Evolutionary conservation across 805 yeast species (phyloP).

Genomic region (Myxozyma sirexii): DNA sequence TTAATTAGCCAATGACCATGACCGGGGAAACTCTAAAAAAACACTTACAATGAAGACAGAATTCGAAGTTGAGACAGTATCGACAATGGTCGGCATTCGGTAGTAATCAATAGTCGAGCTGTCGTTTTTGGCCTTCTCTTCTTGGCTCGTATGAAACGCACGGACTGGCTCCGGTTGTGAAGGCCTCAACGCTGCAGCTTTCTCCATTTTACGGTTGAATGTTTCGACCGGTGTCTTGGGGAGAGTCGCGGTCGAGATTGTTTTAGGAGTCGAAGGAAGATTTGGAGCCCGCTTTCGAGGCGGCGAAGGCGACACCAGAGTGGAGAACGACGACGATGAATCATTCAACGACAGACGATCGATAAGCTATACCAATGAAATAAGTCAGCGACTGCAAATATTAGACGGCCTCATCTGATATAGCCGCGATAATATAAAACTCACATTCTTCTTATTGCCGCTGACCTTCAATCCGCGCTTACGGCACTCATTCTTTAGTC

Average conservation of each 20-base stretch:
- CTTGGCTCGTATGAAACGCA: slow-evolving; percentile 28
- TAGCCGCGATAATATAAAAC: too few species aligned
- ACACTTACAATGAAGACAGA: slow-evolving; percentile 32
- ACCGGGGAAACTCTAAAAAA: too few species aligned
- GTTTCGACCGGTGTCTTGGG: slow-evolving; percentile 5
- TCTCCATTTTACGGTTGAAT: neutral
- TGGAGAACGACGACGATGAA: slow-evolving; percentile 20
- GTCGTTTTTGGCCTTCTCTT: slow-evolving; percentile 41
- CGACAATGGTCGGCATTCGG: slow-evolving; percentile 38
- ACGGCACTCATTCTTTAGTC: slow-evolving; percentile 31
- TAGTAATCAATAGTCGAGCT: slow-evolving; percentile 44
- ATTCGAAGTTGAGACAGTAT: neutral
- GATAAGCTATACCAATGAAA: slow-evolving; percentile 31
- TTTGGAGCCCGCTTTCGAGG: neutral
- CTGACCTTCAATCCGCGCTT: slow-evolving; percentile 35
- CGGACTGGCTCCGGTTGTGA: slow-evolving; percentile 6
- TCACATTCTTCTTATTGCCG: slow-evolving; percentile 32
- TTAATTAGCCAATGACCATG: slow-evolving; percentile 9
- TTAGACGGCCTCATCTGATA: too few species aligned
- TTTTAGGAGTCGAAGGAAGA: neutral
- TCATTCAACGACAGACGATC: slow-evolving; percentile 33
- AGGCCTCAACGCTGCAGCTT: neutral
- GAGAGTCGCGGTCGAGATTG: slow-evolving; percentile 6
- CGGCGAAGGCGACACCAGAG: slow-evolving; percentile 3
- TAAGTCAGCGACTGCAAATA: too few species aligned